Evolutionary conservation across 2,329 filamentous ascomycete species (phyloP), one percentile per base, ranked within the genome.

Genomic region (Xylariaceae sp.): DNA sequence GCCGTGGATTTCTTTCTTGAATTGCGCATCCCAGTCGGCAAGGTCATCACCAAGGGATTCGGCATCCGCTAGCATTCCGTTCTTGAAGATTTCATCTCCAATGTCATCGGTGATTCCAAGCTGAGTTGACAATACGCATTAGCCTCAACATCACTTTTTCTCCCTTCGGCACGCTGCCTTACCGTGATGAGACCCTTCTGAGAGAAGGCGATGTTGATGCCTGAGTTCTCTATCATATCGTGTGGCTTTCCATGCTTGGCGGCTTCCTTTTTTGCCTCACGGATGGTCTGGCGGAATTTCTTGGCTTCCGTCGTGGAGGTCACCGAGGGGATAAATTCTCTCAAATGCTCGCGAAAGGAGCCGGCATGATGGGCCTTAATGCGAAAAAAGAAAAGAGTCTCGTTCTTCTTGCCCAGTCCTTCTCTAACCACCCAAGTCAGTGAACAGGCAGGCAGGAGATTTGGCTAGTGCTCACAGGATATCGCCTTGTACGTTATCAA

Each of bases 1-100:
- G 8, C 69, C 70, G 45, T 74, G 67, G 37, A 74, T 66, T 2
- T 67, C 62, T 40, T 70, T 51, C 55, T 68, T 65, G 56, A 70
- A 70, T 13, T 62, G 60, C 1, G 60, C 62, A 48, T 65, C 58
- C 68, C 68, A 71, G 26, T 61, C 59, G 12, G 53, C 63, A 34
- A 53, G 49, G 37, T 64, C 56, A 26, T 71, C 67, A 19, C 66
- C 60, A 0, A 72, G 69, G 10, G 57, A 54, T 8, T 59, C 47
- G 6, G 68, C 69, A 37, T 63, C 65, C 1, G 54, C 50, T 10
- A 67, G 58, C 68, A 71, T 72, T n/a, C 70, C 70, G 5, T 58
- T 56, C 36, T 65, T 61, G 56, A 71, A 72, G n/a, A 61, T 57
- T 1, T 29, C 40, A 39, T 73, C 70, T 18, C 60, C 57, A n/a